Conservation (phyloP, 164 flowering plant genomes). For the Houttuynia cordata region DNA sequence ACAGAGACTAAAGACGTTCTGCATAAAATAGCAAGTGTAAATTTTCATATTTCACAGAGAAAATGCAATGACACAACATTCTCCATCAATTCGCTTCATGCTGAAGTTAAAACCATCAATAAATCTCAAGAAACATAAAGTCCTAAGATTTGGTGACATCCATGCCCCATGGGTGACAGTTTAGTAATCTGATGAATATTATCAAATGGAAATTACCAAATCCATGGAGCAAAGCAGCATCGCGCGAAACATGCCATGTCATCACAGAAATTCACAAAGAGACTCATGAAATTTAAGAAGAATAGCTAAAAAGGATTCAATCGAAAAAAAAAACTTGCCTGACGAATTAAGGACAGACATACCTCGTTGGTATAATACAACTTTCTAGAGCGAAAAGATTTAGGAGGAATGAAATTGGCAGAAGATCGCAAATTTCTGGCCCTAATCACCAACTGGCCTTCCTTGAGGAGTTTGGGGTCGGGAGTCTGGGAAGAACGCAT, state of each 20-base stretch:
- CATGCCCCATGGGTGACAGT: no score
- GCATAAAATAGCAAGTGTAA: neutral
- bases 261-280: neutral
- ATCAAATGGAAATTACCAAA: no score
- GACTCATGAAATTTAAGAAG: neutral
- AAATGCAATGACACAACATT: neutral
- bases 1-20: neutral
- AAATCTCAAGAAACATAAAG: neutral
- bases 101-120: no score
- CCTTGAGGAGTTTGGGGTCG: slow-evolving; percentile 76
- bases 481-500: slow-evolving; percentile 70
- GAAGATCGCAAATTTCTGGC: slow-evolving; percentile 72
- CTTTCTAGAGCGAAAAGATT: slow-evolving; percentile 71
- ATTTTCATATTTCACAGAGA: neutral
- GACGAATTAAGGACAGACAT: neutral
- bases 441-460: slow-evolving; percentile 86
- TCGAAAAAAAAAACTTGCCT: neutral
- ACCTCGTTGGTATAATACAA: slow-evolving; percentile 86
- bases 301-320: neutral
- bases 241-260: neutral
- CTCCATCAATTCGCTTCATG: no score
- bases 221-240: no score
- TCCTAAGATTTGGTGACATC: no score
- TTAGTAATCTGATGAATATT: no score
- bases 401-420: slow-evolving; percentile 76